These are phyloP conservation scores for Lactarius tabidus DNA, from an alignment of 768 basidiomycete species.

Conservation along the genomic window DNA sequence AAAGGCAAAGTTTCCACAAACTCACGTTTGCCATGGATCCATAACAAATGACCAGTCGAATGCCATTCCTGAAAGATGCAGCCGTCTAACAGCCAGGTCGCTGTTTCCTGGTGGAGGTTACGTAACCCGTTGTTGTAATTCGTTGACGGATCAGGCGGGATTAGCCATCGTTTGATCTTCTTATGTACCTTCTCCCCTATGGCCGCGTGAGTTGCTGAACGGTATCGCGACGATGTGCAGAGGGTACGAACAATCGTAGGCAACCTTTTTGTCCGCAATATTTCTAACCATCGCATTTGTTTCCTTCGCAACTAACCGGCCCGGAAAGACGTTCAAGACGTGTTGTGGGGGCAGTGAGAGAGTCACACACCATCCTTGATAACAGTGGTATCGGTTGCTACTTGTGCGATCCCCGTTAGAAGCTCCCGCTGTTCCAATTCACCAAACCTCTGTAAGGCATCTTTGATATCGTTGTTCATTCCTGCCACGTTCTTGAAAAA, in stretches of 20 bases:
- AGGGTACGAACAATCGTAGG: not conserved
- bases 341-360: not conserved
- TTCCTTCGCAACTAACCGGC: not conserved
- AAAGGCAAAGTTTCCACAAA: not conserved
- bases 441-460: not conserved
- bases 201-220: not conserved
- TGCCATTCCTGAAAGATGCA: not conserved
- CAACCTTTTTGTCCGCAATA: not conserved
- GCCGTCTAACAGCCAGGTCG: not conserved
- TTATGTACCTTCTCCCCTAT: not conserved
- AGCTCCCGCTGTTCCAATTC: not conserved
- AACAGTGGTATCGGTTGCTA: not conserved
- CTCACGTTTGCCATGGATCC: not conserved
- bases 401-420: not conserved
- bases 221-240: too few species aligned
- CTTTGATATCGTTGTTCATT: not conserved
- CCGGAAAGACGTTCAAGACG: not conserved
- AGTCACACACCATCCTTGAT: not conserved
- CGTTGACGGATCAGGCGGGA: not conserved
- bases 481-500: not conserved
- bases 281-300: not conserved
- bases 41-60: not conserved
- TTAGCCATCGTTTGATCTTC: not conserved
- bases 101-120: not conserved
- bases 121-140: not conserved